Evolutionary conservation across 176 grass and related monocot genomes (phyloP), one percentile per base, ranked within the genome.

Genomic region (Dactylis glomerata): DNA sequence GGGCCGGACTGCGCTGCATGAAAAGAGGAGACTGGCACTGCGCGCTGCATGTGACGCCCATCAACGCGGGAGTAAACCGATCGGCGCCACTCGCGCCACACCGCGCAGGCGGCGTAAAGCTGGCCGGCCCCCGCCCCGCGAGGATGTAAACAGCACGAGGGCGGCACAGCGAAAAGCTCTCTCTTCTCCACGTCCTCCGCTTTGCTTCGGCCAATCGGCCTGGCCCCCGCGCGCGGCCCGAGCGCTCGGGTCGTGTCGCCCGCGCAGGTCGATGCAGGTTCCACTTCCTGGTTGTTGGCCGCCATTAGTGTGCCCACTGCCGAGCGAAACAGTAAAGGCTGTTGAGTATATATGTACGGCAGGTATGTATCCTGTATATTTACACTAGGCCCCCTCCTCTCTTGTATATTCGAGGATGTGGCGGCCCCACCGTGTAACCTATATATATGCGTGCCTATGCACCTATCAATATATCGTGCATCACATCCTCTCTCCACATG

Each of bases 21-120:
- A 59, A 89, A 89, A 85, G 82, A 50, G 59, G 68, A 77, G 68
- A 47, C 80, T 52, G 66, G 31, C 16, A 4, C 62, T 65, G 62
- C 4, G 6, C 62, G 72, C 19, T 66, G 68, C 82, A 85, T 47
- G 87, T 85, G 77, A 81, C 38, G 82, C 1, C 47, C 77, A 81
- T 89, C 38, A 83, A 82, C 38, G 67, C 66, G 49, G 45, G 36
- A 63, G 61, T 14, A 27, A 57, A 70, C 8, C 68, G 37, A 38
- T 38, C 4, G 33, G 65, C 65, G 65, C 65, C 34, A 0, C 36
- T 10, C 19, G 64, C 64, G 19, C 19, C 10, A 34, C 63, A 9
- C 52, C 56, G 24, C 23, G 77, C 57, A 20, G 77, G 14, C 22
- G 31, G 66, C 51, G 5, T 61, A 63, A 47, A 83, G 81, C 24